Evolutionary conservation across 2,329 filamentous ascomycete genomes (phyloP), one percentile per base, ranked within the genome.

Genomic region (Elsinoe fawcettii): DNA sequence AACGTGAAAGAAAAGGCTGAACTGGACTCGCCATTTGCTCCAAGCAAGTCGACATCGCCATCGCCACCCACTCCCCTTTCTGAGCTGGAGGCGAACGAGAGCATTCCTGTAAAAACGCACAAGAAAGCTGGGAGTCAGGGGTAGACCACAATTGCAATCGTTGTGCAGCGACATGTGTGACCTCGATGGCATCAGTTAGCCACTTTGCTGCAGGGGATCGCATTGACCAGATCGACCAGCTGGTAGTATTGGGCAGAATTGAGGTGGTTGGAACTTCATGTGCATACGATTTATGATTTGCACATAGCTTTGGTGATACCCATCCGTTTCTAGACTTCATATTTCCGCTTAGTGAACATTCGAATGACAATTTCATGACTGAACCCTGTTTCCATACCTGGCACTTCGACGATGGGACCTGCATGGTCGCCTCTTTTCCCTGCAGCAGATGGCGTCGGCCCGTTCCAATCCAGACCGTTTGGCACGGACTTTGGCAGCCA

Each of bases 371-470:
- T 46, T 46, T 46, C 41, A 43, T n/a, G 41, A 25, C 20, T 11
- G 22, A 46, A 46, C 20, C 41, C 12, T 46, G 23, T 46, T 46
- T 46, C 23, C 41, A 23, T 5, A 46, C 41, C 18, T 44, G 41
- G 9, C 18, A 12, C 18, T 44, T 20, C n/a, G 49, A 36, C 9
- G 16, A 23, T 39, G 7, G 49, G 32, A 3, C 25, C 49, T 22
- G 34, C 34, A 37, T 37, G 34, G 34, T 12, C 14, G 9, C 3
- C 34, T 12, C 34, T 37, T 37, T 37, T 37, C 34, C 34, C 5
- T 53, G 49, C 49, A 53, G 30, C 30, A 53, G 20, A 25, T 25
- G 49, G 49, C 32, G 49, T 36, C 49, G 49, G 49, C 8, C 49
- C 49, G 49, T 53, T 53, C 32, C 16, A 37, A 39, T 53, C 49